Evolutionary conservation across 176 grass and related monocot genomes (phyloP), one percentile per base, ranked within the genome.

Genomic region (Bromus sterilis): DNA sequence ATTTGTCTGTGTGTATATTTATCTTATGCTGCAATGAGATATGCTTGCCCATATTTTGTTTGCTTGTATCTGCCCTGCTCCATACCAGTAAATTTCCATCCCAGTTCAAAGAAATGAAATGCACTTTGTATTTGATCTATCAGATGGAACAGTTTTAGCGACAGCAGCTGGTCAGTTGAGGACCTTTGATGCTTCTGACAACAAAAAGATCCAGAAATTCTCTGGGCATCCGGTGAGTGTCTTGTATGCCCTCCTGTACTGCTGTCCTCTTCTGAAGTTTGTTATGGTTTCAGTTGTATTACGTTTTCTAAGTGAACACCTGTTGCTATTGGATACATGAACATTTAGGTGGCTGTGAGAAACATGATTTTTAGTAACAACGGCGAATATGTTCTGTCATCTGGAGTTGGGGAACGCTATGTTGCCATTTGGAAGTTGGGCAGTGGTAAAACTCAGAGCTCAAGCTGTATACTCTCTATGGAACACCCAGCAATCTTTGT

Each of bases 141-240:
- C 74, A 99, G 96, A 95, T 93, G 93, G 93, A 84, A 86, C 86
- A 15, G 83, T 90, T 84, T 87, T 95, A 80, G 96, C 96, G 68
- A 90, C 89, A 33, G 96, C 96, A 84, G 89, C 96, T 84, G 93
- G 90, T n/a, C 96, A 91, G 80, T 82, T 99, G 85, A 93, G 86
- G 72, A 93, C 87, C 56, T 95, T 93, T 77, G 83, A 71, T 86
- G 85, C 83, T 87, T 93, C 84, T 21, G 66, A 91, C 78, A 86
- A 93, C 76, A 99, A 95, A 81, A 99, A 95, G 75, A 88, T 99
- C 64, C 74, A 95, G 80, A 95, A 99, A 66, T 93, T 95, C 74
- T 90, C 90, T 75, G 96, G 96, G 31, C 96, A 99, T 86, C 91
- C 91, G 18, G 96, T 99, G 63, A 75, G 90, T 87, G 14, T 46